Base-by-base conservation (phyloP, 305 asterid genomes). In the Fraxinus greggii region DNA sequence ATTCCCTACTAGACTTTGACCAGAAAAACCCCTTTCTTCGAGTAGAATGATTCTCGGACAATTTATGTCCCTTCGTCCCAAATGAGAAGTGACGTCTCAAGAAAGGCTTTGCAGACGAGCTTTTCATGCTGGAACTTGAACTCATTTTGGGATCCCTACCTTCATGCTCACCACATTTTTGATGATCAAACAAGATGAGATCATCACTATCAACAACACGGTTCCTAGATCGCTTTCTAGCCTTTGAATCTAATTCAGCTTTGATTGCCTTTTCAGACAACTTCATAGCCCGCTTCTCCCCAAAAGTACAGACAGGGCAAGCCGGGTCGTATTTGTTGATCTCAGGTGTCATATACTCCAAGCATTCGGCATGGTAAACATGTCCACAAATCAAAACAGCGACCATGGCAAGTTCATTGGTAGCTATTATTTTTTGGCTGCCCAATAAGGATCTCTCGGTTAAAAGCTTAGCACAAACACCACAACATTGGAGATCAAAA, bases 271-370 rank as follows among this genome's bases (percentile, higher is more conserved):
- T 95, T 73, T 95, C 98, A 3, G 92, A 92, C 94, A 94, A 89
- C 87, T 94, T 95, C 83, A 86, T 83, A 5, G 91, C 84, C 79
- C 89, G 93, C 87, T 95, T 95, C 91, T 89, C 98, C 80, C 99
- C 99, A 76, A 83, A 90, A 40, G 98, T 91, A 87, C 99, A 95
- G 79, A 94, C 90, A 0, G 99, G 99, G 87, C 99, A 95, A 76
- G 88, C 85, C 0, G 98, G 99, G 78, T 95, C 99, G n/a, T 90
- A 95, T 89, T 92, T 95, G 81, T 88, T 88, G 81, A 91, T 82
- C 72, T 95, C 98, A 63, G 93, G 84, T 3, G 99, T 94, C 99
- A 94, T 91, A 78, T 85, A 89, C 88, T 95, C 99, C 89, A 95
- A 86, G 88, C 99, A 95, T 78, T 95, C 99, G 3, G 97, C 94